phyloP scores from a whole-genome alignment of 139 green algal genomes.

The Volvox africanus region DNA sequence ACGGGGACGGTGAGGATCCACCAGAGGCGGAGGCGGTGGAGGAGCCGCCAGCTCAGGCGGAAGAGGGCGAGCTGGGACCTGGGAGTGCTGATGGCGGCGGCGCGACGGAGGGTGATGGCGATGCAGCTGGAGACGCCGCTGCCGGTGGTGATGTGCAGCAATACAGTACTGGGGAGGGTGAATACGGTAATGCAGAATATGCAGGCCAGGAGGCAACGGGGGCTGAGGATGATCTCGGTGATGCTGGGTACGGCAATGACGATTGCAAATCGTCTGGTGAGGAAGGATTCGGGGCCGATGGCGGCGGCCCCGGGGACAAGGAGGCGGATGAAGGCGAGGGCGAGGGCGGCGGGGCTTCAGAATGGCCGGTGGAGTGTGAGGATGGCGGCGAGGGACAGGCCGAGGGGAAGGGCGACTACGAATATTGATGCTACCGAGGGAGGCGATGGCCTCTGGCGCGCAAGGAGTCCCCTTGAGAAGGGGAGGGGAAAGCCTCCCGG shows the following conservation, averaged over 20 bases:
- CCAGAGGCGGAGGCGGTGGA: background rate
- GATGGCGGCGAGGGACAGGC: background rate
- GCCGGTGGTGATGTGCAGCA: background rate
- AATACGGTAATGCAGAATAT: background rate
- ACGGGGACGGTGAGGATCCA: background rate
- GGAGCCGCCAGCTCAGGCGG: background rate
- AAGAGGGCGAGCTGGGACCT: background rate
- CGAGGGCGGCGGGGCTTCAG: background rate
- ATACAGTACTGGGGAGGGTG: background rate
- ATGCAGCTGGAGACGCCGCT: background rate
- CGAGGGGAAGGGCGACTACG: background rate
- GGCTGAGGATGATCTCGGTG: background rate
- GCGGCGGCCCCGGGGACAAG: background rate
- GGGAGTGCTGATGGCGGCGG: background rate
- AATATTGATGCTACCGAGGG: too few species aligned
- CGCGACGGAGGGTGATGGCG: background rate
- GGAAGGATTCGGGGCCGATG: background rate
- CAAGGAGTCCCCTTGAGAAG: too few species aligned
- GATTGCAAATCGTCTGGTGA: background rate
- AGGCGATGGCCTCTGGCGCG: too few species aligned
- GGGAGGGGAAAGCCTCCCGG: too few species aligned
- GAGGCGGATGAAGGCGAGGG: background rate
- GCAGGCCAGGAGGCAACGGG: background rate
- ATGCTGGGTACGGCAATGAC: background rate
- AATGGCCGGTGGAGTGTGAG: background rate